Evolutionary conservation across 164 flowering plant species (phyloP).

Genomic region (Berberis vulgaris): DNA sequence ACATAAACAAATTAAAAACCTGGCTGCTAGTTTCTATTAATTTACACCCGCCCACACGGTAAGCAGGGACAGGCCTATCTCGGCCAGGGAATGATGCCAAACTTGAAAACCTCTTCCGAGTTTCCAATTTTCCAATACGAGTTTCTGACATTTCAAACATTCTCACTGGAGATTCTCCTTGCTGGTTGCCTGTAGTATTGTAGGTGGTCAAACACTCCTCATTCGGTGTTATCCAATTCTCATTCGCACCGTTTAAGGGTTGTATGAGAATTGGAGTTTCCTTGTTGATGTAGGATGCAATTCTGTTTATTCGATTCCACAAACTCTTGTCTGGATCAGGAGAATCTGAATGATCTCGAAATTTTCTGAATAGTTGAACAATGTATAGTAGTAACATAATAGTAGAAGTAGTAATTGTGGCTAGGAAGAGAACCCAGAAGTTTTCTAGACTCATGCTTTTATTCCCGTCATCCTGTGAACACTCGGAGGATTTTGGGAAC

Average conservation of each 20-base stretch:
- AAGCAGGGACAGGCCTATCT: conserved; percentile 3
- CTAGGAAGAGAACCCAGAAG: conserved; percentile 31
- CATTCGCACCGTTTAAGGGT: background rate
- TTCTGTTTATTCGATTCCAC: conserved; percentile 1
- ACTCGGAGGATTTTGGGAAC: conserved; percentile 15
- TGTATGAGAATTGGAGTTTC: background rate
- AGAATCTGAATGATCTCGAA: background rate
- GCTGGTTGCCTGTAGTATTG: background rate
- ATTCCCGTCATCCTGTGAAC: conserved; percentile 7
- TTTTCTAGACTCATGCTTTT: conserved; percentile 22
- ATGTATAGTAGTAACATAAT: conserved; percentile 15
- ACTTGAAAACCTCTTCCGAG: background rate
- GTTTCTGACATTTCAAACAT: conserved; percentile 6
- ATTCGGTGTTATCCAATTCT: background rate
- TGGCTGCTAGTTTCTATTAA: no score
- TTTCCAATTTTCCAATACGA: background rate
- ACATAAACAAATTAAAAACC: no score
- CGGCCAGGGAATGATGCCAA: conserved; percentile 1
- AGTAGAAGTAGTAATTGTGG: conserved; percentile 20
- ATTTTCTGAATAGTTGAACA: background rate
- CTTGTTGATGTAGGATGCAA: background rate
- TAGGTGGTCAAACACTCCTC: background rate
- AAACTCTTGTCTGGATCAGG: background rate
- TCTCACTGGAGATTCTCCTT: background rate
- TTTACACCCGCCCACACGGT: background rate